Evolutionary conservation across 768 basidiomycete genomes (phyloP).

Genomic region (Boletus rubescentipes): DNA sequence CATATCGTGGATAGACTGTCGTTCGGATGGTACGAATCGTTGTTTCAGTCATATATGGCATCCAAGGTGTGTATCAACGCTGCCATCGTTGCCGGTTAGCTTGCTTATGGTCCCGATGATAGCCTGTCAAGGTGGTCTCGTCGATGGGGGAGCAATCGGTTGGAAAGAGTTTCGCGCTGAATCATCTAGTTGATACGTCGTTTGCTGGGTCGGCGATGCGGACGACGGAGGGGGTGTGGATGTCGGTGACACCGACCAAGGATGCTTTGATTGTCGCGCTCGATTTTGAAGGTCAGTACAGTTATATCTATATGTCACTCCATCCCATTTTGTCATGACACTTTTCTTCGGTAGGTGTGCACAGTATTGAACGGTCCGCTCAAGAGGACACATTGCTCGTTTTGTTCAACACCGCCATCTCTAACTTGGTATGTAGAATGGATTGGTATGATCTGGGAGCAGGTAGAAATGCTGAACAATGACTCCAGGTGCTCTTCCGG

Average conservation of each 20-base stretch:
- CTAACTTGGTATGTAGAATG: conserved; percentile 54
- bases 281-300: conserved; percentile 59
- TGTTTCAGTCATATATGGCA: conserved; percentile 63
- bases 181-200: conserved; percentile 62
- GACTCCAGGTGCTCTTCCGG: conserved; percentile 54
- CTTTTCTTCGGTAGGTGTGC: conserved; percentile 41
- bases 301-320: fast-evolving
- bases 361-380: conserved; percentile 60
- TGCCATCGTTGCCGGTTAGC: fast-evolving
- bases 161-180: conserved; percentile 58
- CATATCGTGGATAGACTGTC: conserved; percentile 55
- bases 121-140: conserved; percentile 65
- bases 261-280: conserved; percentile 55
- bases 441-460: too few species aligned
- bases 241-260: conserved; percentile 62
- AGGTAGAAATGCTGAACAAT: neutral
- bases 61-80: conserved; percentile 38
- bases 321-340: neutral
- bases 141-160: conserved; percentile 73
- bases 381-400: conserved; percentile 66
- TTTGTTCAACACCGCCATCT: conserved; percentile 63
- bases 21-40: conserved; percentile 65
- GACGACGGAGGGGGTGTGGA: conserved; percentile 69
- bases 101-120: neutral
- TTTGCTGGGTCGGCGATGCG: conserved; percentile 67